A percentile compares a stretch with the other conserved stretches of the same genome.
These are phyloP conservation scores for Arachis monticola DNA, from an alignment of 331 rosid genomes.

Conservation along the genomic window DNA sequence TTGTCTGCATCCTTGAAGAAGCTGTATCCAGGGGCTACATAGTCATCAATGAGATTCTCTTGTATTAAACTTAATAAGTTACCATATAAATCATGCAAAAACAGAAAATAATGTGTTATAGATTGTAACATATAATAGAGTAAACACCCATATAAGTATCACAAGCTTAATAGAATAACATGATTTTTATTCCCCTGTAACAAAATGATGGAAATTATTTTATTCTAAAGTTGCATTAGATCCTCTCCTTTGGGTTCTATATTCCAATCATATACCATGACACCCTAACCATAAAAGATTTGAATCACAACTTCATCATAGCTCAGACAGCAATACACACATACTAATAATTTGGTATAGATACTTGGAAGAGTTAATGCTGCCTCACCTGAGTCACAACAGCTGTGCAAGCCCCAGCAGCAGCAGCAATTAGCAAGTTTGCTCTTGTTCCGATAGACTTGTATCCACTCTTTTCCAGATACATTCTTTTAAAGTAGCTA, in stretches of 20 bases:
- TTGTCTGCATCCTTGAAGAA: conserved; percentile 97
- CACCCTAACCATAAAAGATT: neutral
- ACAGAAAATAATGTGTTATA: neutral
- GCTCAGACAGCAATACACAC: neutral
- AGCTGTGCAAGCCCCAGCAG: conserved; percentile 98
- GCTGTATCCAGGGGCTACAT: conserved; percentile 95
- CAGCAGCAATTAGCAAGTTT: conserved; percentile 87
- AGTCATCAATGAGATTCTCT: conserved; percentile 45
- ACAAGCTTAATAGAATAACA: conserved; percentile 2
- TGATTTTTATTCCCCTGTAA: neutral
- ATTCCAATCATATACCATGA: conserved; percentile 14
- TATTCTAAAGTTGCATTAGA: conserved; percentile 21
- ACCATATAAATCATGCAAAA: conserved; percentile 14
- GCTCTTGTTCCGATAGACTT: conserved; percentile 82
- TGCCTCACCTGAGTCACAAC: conserved; percentile 82
- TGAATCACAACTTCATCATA: neutral
- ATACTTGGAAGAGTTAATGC: conserved; percentile 20
- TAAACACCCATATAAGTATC: neutral
- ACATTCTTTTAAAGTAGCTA: conserved; percentile 91
- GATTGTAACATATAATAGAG: conserved; percentile 20
- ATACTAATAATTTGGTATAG: neutral
- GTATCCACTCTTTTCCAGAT: conserved; percentile 73
- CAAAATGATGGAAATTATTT: neutral
- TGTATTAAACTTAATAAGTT: conserved; percentile 42
- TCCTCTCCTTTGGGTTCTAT: conserved; percentile 10